Evolutionary conservation across 768 basidiomycete species (phyloP).

Genomic region (Cubamyces sp.): DNA sequence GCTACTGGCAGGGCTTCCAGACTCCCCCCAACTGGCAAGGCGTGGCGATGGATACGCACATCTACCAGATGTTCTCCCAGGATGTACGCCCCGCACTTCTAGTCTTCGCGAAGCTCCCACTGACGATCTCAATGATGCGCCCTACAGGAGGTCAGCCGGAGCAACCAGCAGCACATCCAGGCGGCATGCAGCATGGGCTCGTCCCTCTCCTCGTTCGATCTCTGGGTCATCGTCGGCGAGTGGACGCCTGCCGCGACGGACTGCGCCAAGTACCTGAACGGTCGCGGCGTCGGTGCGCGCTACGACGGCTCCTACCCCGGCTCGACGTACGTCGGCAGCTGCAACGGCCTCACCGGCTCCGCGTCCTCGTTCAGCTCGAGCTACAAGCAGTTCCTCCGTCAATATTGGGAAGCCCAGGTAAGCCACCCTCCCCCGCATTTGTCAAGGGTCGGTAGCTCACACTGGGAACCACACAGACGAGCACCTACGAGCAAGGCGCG

Average conservation of each 20-base stretch:
- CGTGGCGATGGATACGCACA: slow-evolving; percentile 80
- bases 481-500: slow-evolving; percentile 66
- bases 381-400: slow-evolving; percentile 82
- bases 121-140: neutral
- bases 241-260: slow-evolving; percentile 82
- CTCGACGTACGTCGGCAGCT: slow-evolving; percentile 72
- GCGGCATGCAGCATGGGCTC: slow-evolving; percentile 56
- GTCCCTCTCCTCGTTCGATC: slow-evolving; percentile 53
- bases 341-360: slow-evolving; percentile 72
- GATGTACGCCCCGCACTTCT: slow-evolving; percentile 43
- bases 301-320: slow-evolving; percentile 68
- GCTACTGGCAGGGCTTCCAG: slow-evolving; percentile 70
- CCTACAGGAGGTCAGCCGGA: slow-evolving; percentile 48
- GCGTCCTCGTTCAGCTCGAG: slow-evolving; percentile 71
- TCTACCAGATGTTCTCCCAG: slow-evolving; percentile 74
- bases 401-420: slow-evolving; percentile 86
- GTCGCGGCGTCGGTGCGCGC: slow-evolving; percentile 68
- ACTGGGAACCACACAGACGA: slow-evolving; percentile 33
- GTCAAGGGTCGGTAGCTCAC: no score
- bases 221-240: slow-evolving; percentile 89
- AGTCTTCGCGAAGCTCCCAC: neutral
- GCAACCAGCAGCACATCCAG: slow-evolving; percentile 58
- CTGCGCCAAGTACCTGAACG: slow-evolving; percentile 83
- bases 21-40: slow-evolving; percentile 55
- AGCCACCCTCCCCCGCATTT: neutral